Base-by-base conservation (phyloP, 106 monocot genomes). In the Triglochin maritima region DNA sequence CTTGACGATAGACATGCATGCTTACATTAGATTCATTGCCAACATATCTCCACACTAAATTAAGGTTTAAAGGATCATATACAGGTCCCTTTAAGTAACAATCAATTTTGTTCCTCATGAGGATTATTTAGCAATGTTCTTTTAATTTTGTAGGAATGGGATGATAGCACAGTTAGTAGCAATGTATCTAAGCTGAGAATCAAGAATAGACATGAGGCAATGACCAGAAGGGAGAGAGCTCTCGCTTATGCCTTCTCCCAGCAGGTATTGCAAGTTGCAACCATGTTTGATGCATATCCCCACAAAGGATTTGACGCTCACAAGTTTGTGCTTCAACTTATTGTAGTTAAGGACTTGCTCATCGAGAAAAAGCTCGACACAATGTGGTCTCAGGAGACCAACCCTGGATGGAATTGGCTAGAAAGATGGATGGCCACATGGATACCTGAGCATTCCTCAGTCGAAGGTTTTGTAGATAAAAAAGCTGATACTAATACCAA, bases 391-490 rank as follows among this genome's bases (percentile, higher is more conserved):
- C 65, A 64, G 3, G 83, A 86, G 44, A 58, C 72, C 8, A 78
- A 80, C 73, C 59, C 74, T 41, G 86, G 93, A 14, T 88, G 93
- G 93, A 88, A 60, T 58, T 93, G 85, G 93, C 86, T 93, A 3
- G 93, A 93, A 77, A 83, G 93, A 78, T 93, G 93, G 93, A 93
- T 88, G 93, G 93, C 93, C 10, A 81, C 88, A 46, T 81, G 86
- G 14, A 50, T 64, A 5, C 80, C 82, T 3, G 81, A 85, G 44
- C 79, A 67, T 47, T 77, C 62, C 0, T 60, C 64, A 2, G 64
- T 62, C 0, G 80, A 88, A 7, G 77, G 81, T 49, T 82, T 78
- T 56, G 29, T 57, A 43, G 73, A 47, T 57, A 81, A 59, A 73
- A 73, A 79, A 52, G 7, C 69, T 16, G 78, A 83, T n/a, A 57